These are phyloP conservation scores for Colletotrichum karsti DNA, from an alignment of 2,329 filamentous ascomycete species.

Conservation along the genomic window DNA sequence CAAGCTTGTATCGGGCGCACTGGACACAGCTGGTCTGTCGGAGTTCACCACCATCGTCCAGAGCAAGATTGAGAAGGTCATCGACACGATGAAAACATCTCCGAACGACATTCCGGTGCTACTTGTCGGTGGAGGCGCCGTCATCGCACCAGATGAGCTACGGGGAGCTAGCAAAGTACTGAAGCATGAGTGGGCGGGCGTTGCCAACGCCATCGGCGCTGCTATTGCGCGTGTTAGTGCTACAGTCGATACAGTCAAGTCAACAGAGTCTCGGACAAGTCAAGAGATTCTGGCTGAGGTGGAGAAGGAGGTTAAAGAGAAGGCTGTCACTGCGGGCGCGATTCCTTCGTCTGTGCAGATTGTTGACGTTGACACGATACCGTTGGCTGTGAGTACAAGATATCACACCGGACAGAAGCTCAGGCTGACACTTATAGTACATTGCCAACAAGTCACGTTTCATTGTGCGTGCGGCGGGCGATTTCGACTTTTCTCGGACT, in stretches of 20 bases:
- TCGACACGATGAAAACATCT: slow-evolving; percentile 71
- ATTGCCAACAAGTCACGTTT: slow-evolving; percentile 62
- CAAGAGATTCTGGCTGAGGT: slow-evolving; percentile 48
- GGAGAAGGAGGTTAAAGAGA: slow-evolving; percentile 50
- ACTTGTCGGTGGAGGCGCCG: slow-evolving; percentile 69
- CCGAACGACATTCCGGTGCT: slow-evolving; percentile 67
- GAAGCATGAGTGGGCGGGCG: slow-evolving; percentile 63
- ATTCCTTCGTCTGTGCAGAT: slow-evolving; percentile 51
- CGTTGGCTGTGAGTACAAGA: slow-evolving; percentile 52
- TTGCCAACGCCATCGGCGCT: slow-evolving; percentile 72
- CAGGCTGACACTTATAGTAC: slow-evolving; percentile 44
- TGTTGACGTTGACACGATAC: slow-evolving; percentile 62
- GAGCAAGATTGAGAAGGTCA: slow-evolving; percentile 60
- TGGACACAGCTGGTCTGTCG: slow-evolving; percentile 42
- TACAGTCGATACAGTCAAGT: slow-evolving; percentile 59
- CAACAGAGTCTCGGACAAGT: slow-evolving; percentile 50
- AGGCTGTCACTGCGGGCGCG: slow-evolving; percentile 55
- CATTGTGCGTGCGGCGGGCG: slow-evolving; percentile 67
- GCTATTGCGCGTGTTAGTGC: slow-evolving; percentile 68
- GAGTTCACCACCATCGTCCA: slow-evolving; percentile 52
- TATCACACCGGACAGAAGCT: neutral
- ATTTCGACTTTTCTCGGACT: slow-evolving; percentile 56
- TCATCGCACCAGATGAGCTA: slow-evolving; percentile 63
- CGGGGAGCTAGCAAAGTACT: slow-evolving; percentile 63
- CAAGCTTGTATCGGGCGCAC: slow-evolving; percentile 40